phyloP scores from a whole-genome alignment of 331 rosid species.

The Ulmus americana region DNA sequence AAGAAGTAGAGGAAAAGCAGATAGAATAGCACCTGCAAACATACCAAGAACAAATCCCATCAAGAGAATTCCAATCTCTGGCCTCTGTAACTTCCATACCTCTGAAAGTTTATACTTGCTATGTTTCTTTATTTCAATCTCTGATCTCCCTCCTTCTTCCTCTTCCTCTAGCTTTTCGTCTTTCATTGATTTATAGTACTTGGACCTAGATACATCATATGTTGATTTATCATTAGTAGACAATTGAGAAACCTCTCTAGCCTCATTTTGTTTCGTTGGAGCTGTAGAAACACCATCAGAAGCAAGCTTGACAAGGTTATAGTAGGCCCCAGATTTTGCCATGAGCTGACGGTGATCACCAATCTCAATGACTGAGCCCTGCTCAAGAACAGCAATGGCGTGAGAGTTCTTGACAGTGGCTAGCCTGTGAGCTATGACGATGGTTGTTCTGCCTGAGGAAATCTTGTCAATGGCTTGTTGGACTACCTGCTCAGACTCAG shows the following conservation, averaged over 20 bases:
- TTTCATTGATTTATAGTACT: conserved; percentile 20
- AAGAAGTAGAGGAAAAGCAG: conserved; percentile 57
- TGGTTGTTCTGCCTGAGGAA: conserved; percentile 63
- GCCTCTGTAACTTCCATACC: conserved; percentile 64
- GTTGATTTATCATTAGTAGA: conserved; percentile 30
- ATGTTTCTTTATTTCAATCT: conserved; percentile 4
- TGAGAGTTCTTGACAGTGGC: conserved; percentile 66
- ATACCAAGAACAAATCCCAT: conserved; percentile 60
- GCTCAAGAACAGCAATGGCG: conserved; percentile 66
- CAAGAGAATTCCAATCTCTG: conserved; percentile 45
- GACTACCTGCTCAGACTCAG: conserved; percentile 66
- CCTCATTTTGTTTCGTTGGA: conserved; percentile 20
- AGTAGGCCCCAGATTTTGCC: conserved; percentile 60
- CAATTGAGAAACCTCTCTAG: conserved; percentile 22
- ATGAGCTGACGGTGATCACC: conserved; percentile 72
- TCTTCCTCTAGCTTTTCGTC: conserved; percentile 31
- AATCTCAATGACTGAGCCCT: conserved; percentile 61
- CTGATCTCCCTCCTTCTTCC: conserved; percentile 27
- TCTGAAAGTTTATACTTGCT: conserved; percentile 42
- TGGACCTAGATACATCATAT: conserved; percentile 35
- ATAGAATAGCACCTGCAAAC: conserved; percentile 70
- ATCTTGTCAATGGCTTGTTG: conserved; percentile 81
- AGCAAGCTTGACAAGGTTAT: conserved; percentile 70
- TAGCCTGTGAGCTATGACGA: conserved; percentile 80
- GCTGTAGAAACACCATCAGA: conserved; percentile 45